Evolutionary conservation across 2,329 filamentous ascomycete species (phyloP).

Genomic region (Pseudogymnoascus sp.): DNA sequence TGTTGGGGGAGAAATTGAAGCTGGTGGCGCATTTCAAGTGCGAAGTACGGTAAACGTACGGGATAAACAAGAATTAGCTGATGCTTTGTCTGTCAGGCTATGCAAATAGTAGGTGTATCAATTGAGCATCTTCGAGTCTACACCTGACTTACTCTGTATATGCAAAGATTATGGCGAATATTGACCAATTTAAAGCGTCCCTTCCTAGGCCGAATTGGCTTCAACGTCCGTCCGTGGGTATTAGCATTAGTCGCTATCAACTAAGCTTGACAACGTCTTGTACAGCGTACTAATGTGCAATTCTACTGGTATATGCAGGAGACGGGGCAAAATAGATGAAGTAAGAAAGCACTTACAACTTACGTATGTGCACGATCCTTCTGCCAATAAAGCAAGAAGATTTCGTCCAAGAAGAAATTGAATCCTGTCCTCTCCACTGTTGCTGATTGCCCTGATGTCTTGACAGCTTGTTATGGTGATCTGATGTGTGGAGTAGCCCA

Average conservation of each 20-base stretch:
- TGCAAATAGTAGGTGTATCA: not conserved
- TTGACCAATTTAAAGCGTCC: not conserved
- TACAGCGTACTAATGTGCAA: not conserved
- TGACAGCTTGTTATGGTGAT: too few relatives aligned
- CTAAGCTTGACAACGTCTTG: not conserved
- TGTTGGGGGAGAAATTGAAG: not conserved
- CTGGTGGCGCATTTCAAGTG: not conserved
- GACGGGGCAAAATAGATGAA: not conserved
- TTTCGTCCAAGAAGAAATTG: not conserved
- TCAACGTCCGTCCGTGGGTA: not conserved
- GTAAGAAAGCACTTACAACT: not conserved
- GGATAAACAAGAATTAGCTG: not conserved
- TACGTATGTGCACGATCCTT: not conserved
- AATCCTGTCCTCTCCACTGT: not conserved
- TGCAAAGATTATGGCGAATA: not conserved
- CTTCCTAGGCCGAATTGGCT: not conserved
- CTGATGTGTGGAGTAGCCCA: not conserved
- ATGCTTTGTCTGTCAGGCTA: not conserved
- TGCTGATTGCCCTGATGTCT: not conserved
- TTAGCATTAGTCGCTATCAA: not conserved
- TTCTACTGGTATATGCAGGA: conserved; percentile 3
- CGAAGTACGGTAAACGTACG: not conserved
- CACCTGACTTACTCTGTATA: not conserved
- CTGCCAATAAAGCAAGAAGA: not conserved
- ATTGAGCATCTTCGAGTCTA: not conserved